Evolutionary conservation across 768 basidiomycete species (phyloP).

Genomic region (Mycena indigotica): DNA sequence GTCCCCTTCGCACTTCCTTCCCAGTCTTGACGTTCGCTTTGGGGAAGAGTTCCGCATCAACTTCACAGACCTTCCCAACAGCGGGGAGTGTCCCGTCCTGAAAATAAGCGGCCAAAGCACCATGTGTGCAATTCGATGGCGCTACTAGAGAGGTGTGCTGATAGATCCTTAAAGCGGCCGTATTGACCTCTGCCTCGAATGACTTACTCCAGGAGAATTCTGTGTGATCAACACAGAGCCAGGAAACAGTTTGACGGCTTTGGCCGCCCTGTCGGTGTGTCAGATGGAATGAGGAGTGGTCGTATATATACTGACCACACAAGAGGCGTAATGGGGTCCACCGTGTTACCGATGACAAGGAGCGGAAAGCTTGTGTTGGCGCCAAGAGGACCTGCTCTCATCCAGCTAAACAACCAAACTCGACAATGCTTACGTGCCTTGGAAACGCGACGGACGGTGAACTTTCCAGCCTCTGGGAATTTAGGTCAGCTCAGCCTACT

Average conservation of each 20-base stretch:
- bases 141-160: constrained; percentile 39
- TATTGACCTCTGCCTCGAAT: not conserved
- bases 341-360: constrained; percentile 31
- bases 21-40: not conserved
- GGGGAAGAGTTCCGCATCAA: constrained; percentile 12
- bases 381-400: constrained; percentile 27
- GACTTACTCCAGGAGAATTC: not conserved
- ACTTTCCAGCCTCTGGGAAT: constrained; percentile 8
- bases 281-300: too few relatives aligned
- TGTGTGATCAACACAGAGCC: constrained; percentile 4
- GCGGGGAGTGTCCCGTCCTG: constrained; percentile 11
- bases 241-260: not conserved
- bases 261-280: too few relatives aligned
- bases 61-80: constrained; percentile 4
- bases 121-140: constrained; percentile 36
- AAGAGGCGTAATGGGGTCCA: constrained; percentile 18
- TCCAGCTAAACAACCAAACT: not conserved
- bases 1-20: not conserved
- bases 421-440: constrained; percentile 15
- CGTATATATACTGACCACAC: not conserved
- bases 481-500: not conserved
- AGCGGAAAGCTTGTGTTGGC: constrained; percentile 36
- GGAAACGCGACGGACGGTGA: constrained; percentile 15
- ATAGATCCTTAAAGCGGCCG: not conserved
- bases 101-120: constrained; percentile 9